Conservation (phyloP, 169 alveolate species). For the Eimeria praecox region DNA sequence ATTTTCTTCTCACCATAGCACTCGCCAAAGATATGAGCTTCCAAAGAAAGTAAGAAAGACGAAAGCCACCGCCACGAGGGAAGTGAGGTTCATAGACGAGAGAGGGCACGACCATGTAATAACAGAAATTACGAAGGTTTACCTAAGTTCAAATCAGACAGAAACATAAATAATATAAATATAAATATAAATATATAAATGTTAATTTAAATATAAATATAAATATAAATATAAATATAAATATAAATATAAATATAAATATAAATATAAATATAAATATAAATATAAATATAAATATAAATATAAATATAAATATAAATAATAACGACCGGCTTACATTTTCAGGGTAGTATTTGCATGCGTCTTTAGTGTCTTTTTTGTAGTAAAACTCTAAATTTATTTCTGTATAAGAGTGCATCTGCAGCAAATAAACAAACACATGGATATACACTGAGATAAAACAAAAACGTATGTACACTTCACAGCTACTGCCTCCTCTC, state of each 20-base stretch:
- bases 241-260: neutral
- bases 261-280: neutral
- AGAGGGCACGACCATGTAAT: constrained; percentile 81
- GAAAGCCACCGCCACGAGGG: constrained; percentile 81
- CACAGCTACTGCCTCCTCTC: no score
- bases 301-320: no score
- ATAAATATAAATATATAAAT: neutral
- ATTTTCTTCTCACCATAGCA: constrained; percentile 68
- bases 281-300: neutral
- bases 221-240: neutral
- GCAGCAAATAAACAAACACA: neutral
- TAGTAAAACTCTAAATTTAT: constrained; percentile 57
- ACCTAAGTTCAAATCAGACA: constrained; percentile 14
- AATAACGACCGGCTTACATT: constrained; percentile 25
- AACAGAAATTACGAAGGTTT: constrained; percentile 62
- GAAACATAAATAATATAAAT: neutral
- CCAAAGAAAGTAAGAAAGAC: constrained; percentile 75
- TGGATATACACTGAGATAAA: neutral
- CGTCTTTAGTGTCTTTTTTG: neutral
- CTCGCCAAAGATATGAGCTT: constrained; percentile 73
- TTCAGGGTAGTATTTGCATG: constrained; percentile 58
- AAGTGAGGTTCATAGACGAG: constrained; percentile 83
- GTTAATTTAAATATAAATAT: neutral
- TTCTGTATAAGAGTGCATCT: constrained; percentile 83
- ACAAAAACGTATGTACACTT: neutral